These are phyloP conservation scores for Aspergillus awamori DNA, from an alignment of 2,329 filamentous ascomycete genomes.

Conservation along the genomic window DNA sequence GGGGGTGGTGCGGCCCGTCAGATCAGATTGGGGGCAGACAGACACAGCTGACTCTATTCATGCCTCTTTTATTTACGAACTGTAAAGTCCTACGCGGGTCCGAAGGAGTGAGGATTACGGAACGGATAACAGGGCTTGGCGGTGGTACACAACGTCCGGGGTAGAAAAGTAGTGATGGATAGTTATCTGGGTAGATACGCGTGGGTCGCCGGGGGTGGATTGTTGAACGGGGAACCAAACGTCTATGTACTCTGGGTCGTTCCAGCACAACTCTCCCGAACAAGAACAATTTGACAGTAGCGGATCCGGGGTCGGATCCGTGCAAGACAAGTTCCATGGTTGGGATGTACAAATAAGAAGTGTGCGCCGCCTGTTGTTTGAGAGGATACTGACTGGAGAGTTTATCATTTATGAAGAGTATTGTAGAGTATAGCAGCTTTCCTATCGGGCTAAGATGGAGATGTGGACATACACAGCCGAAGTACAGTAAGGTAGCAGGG, in stretches of 20 bases:
- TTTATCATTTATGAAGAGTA: too few relatives aligned
- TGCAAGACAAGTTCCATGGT: slow-evolving; percentile 5
- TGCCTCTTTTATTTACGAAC: too few relatives aligned
- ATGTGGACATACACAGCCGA: background rate
- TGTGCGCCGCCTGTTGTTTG: background rate
- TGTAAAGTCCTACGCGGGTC: too few relatives aligned
- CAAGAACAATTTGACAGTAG: background rate
- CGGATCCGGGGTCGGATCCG: slow-evolving; percentile 1
- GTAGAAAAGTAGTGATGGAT: background rate
- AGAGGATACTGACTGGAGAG: too few relatives aligned
- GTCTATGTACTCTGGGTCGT: slow-evolving; percentile 12
- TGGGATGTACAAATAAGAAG: slow-evolving; percentile 2
- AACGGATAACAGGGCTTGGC: too few relatives aligned
- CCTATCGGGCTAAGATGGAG: too few relatives aligned
- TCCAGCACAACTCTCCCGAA: background rate
- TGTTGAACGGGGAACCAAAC: slow-evolving; percentile 12
- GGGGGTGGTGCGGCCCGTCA: too few relatives aligned
- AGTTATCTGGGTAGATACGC: slow-evolving; percentile 3
- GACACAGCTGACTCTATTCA: too few relatives aligned
- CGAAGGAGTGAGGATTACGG: too few relatives aligned
- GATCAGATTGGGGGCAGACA: too few relatives aligned
- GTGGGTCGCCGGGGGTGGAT: slow-evolving; percentile 12
- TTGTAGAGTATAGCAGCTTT: too few relatives aligned
- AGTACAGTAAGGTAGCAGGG: background rate
- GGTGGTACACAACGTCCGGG: background rate